Evolutionary conservation across 495 filamentous ascomycete species (phyloP), one percentile per base, ranked within the genome.

Genomic region (Annulohypoxylon stygium): DNA sequence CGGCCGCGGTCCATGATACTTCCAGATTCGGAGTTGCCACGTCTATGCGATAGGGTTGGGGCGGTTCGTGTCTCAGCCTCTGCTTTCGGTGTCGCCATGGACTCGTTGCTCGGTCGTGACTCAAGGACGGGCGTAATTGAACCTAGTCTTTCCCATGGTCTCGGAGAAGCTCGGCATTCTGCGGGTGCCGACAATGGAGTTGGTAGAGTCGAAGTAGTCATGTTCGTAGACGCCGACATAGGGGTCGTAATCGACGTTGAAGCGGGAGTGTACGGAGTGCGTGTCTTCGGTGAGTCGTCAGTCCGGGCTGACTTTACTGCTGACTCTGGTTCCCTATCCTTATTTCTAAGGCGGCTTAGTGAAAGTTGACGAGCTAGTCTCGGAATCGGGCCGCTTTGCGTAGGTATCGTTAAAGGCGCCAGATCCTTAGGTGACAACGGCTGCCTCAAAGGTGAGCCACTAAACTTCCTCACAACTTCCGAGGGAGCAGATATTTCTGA

Each of bases 1-100:
- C 88, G 81, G 0, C 88, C 89, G 54, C 89, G 80, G 60, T 90
- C 85, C 81, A 90, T 86, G 55, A 90, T 86, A 59, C 88, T 83
- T n/a, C 71, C 87, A 0, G 86, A 83, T 20, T 90, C 88, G 10
- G 88, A 90, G 66, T 82, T 80, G n/a, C 84, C 82, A 70, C 88
- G 81, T 66, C 77, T 81, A 70, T 88, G 86, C 8, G 80, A 79
- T 20, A 20, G 16, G 12, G 51, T 33, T 10, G 73, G 58, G n/a
- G 57, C 71, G 33, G 69, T 76, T 34, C 76, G 77, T 14, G 70
- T 9, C 33, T 70, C 83, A 7, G 76, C 41, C 23, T 83, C 83
- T 3, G 76, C 67, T 67, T 81, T 81, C 50, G 78, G 75, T 18
- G 75, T 81, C 34, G 54, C 54, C 25, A 67, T 70, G n/a, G 45